Base-by-base conservation (phyloP, 495 filamentous ascomycete species). In the Xylaria longipes region DNA sequence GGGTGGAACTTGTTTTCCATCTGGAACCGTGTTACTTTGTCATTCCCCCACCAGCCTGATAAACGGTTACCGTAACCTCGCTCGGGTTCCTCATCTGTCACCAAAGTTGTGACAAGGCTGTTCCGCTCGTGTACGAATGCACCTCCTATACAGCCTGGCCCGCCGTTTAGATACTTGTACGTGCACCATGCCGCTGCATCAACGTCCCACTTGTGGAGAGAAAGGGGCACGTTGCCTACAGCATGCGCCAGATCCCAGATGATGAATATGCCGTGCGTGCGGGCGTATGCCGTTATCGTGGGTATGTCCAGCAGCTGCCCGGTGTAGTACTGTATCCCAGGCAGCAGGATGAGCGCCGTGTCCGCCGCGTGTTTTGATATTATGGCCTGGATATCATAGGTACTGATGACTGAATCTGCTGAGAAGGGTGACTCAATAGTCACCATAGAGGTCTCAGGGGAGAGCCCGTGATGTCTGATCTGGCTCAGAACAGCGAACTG, bases 171-270 rank as follows among this genome's bases (percentile, higher is more conserved):
- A 78, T 99, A 99, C 82, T 99, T 99, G 84, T 99, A 99, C 62
- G 87, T 93, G 80, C 96, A 99, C 96, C 96, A 99, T n/a, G 87
- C 92, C 4, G 96, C 94, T 69, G 97, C 97, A 80, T 99, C 96
- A 35, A 98, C 95, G 66, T 94, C 88, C 97, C 97, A 98, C 76
- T 93, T 92, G 79, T 97, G 93, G 31, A 99, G 87, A 29, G 85
- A 81, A 17, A 98, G 82, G 14, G 91, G 88, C 5, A 98, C 93
- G 80, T 99, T 99, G 39, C 97, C 96, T 8, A 89, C 93, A 12
- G 95, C 96, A 81, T 99, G 96, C 5, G 96, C 96, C 69, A 98
- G 91, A 79, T 99, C 96, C 94, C 94, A 99, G 67, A 95, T 93
- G 46, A 97, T 89, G 43, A 92, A 83, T 68, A 99, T 93, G 45